phyloP scores from a whole-genome alignment of 805 yeast species.

The Lipomyces lipofer region DNA sequence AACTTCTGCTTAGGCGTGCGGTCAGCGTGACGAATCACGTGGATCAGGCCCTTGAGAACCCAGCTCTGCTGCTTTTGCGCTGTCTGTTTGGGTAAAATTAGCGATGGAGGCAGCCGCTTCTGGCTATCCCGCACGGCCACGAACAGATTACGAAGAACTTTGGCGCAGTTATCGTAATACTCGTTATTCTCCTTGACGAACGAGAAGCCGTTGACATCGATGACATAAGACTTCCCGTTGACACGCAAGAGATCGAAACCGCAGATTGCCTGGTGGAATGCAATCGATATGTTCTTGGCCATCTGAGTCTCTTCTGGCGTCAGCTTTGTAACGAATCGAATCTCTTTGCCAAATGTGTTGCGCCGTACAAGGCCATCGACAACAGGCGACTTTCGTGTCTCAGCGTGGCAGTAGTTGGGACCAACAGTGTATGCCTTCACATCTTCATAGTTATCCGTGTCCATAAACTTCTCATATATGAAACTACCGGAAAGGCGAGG shows the following conservation, averaged over 20 bases:
- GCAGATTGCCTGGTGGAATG: conserved; percentile 90
- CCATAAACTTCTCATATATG: conserved; percentile 93
- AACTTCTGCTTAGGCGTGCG: conserved; percentile 98
- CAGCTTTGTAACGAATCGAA: conserved; percentile 82
- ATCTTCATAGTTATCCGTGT: conserved; percentile 96
- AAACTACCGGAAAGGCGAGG: conserved; percentile 91
- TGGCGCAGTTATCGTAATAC: conserved; percentile 82
- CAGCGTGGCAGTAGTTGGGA: conserved; percentile 88
- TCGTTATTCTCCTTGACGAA: conserved; percentile 89
- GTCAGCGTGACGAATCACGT: conserved; percentile 95
- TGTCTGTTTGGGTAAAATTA: conserved; percentile 44
- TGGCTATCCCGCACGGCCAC: conserved; percentile 44
- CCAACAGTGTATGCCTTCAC: conserved; percentile 99
- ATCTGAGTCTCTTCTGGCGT: conserved; percentile 71
- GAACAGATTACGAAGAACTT: conserved; percentile 73
- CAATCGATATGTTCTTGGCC: conserved; percentile 73
- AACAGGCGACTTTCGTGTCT: conserved; percentile 96
- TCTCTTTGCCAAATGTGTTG: conserved; percentile 96
- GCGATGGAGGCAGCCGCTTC: conserved; percentile 41
- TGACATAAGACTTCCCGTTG: conserved; percentile 82
- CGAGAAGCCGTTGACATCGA: conserved; percentile 97
- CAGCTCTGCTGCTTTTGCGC: conserved; percentile 79
- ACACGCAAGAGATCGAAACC: conserved; percentile 95
- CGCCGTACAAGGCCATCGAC: conserved; percentile 99
- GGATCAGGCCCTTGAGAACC: conserved; percentile 91